Base-by-base conservation (phyloP, 345 rosid genomes). In the Corymbia maculata region DNA sequence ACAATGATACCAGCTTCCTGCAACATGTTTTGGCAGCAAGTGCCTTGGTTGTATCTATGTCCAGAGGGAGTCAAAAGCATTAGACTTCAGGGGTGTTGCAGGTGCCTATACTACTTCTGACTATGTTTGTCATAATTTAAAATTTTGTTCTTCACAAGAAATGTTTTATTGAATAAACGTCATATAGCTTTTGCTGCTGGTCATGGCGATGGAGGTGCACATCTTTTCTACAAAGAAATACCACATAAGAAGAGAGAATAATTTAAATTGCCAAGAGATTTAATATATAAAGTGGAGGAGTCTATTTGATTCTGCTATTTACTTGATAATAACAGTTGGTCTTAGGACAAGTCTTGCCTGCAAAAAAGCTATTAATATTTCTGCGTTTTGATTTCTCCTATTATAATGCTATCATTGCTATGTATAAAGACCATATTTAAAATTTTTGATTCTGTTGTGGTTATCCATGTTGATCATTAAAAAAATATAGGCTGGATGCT, bases 1-100 rank as follows among this genome's bases (percentile, higher is more conserved):
- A 14, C 82, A 42, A 75, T 75, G 85, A 87, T 59, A 64, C 86
- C 64, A 61, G 24, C 49, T 85, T 51, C 86, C 36, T 50, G 86
- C 32, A 26, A 26, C 88, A 61, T 24, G 88, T 92, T 87, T 88
- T 94, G 88, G 85, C 96, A 98, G 99, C 95, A 98, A 98, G 92
- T 98, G 99, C 94, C 95, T 97, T 79, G 99, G 99, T 86, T 98
- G 99, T 89, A 95, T 98, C 91, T 95, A 89, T 91, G 99, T 98
- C 89, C 97, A 95, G 86, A 93, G 98, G 92, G 99, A 98, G 94
- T 96, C 96, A 52, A 98, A 94, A 91, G 93, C 97, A 59, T 94
- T 95, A 79, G 97, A 97, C 88, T 95, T 94, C 93, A 96, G 93
- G 93, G 99, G 99, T 88, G 98, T 98, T 91, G 93, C 99, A 93